phyloP scores from a whole-genome alignment of 139 green algal species.

The Tetraselmis chui region DNA sequence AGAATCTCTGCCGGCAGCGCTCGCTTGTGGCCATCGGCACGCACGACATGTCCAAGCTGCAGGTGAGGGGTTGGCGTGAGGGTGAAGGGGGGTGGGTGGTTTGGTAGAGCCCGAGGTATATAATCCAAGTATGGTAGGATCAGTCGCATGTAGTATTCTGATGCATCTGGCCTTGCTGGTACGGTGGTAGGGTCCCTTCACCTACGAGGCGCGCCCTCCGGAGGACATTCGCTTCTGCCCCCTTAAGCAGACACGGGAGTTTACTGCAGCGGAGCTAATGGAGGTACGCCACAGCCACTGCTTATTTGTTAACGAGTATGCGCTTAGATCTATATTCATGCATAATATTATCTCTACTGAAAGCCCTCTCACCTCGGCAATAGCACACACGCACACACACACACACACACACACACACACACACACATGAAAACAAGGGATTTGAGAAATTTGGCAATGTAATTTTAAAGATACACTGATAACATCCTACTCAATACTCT shows the following conservation, averaged over 20 bases:
- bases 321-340: background rate
- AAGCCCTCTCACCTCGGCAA: too few relatives aligned
- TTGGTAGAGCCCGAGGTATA: too few relatives aligned
- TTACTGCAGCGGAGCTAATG: conserved; percentile 82
- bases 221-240: conserved; percentile 91
- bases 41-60: conserved; percentile 84
- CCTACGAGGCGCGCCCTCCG: conserved; percentile 92
- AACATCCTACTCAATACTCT: too few relatives aligned
- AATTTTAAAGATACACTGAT: too few relatives aligned
- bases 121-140: too few relatives aligned
- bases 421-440: too few relatives aligned
- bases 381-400: background rate
- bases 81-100: background rate
- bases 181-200: conserved; percentile 84
- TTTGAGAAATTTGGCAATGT: too few relatives aligned
- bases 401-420: background rate
- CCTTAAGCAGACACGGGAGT: conserved; percentile 89
- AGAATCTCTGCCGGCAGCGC: conserved; percentile 95
- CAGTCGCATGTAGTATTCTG: too few relatives aligned
- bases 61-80: conserved; percentile 27
- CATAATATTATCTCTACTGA: too few relatives aligned
- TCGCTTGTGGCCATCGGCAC: conserved; percentile 96
- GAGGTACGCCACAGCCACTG: conserved; percentile 54
- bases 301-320: conserved; percentile 15
- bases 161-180: too few relatives aligned